phyloP scores from a whole-genome alignment of 2,329 filamentous ascomycete species.

The Aspergillus awamori region DNA sequence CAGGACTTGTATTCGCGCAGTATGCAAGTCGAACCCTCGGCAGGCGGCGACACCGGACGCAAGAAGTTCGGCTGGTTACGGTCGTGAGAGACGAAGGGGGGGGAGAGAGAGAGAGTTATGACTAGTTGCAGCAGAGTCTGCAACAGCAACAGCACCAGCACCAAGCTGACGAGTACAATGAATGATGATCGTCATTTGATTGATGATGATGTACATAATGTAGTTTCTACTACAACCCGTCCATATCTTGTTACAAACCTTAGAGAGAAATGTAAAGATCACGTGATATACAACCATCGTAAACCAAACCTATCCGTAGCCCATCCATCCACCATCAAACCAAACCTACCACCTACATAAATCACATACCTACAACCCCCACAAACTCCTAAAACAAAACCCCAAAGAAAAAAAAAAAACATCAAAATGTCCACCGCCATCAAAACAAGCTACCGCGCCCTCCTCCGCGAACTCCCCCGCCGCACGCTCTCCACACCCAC shows the following conservation, averaged over 20 bases:
- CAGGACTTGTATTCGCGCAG: conserved; percentile 64
- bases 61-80: conserved; percentile 51
- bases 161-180: conserved; percentile 21
- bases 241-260: no score
- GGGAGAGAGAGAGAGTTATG: neutral
- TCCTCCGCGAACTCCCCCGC: conserved; percentile 86
- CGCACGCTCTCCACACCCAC: conserved; percentile 66
- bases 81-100: conserved; percentile 25
- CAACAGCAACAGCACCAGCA: conserved; percentile 8
- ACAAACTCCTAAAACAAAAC: neutral
- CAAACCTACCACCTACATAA: neutral
- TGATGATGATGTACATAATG: conserved; percentile 26
- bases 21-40: conserved; percentile 55
- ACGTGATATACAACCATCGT: conserved; percentile 3
- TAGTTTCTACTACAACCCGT: conserved; percentile 6
- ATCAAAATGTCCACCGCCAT: conserved; percentile 22
- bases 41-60: conserved; percentile 38
- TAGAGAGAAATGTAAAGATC: neutral
- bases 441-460: conserved; percentile 78
- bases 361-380: neutral
- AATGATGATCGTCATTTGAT: conserved; percentile 23
- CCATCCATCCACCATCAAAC: neutral
- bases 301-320: neutral
- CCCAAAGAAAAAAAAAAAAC: neutral
- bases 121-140: conserved; percentile 12